Base-by-base conservation (phyloP, 352 stramenopile species). In the Phytophthora hibernalis region DNA sequence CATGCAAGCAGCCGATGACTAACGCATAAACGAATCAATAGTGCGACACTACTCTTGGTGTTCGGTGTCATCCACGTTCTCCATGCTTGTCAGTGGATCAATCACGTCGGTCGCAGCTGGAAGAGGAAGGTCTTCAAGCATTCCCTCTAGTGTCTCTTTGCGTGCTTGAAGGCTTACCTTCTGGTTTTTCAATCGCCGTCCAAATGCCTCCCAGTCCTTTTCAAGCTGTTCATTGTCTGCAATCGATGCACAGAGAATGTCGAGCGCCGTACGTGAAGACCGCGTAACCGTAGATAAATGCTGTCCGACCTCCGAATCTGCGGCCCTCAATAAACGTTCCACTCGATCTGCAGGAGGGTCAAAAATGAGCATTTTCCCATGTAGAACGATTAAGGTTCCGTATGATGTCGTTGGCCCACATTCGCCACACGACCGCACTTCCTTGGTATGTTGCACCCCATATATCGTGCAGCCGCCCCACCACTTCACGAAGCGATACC, bases 1-100 rank as follows among this genome's bases (percentile, higher is more conserved):
- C 5, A 15, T 28, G 5, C 2, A 28, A 28, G 5, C 2, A 28
- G 5, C 24, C 24, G 24, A 5, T 28, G 35, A 42, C 13, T 18
- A 10, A 42, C n/a, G n/a, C n/a, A n/a, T n/a, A n/a, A n/a, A n/a
- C n/a, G n/a, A n/a, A n/a, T n/a, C n/a, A n/a, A n/a, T n/a, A n/a
- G n/a, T n/a, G n/a, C n/a, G n/a, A n/a, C n/a, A 24, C 30, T 60
- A 60, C 37, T 51, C 22, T 49, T 51, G 22, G n/a, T 51, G 38
- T 1, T 51, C 38, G 15, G 28, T 21, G 24, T 51, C 53, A 12
- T 26, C 15, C 15, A 43, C 38, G 24, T 60, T 60, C 16, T 33
- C 40, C 3, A 60, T 22, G 5, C 7, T 18, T 13, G 16, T 7
- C 13, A 60, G 38, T 22, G 16, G 53, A 24, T 60, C 38, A 28